Percentiles rank a stretch among this genome's conserved stretches.
phyloP scores from a whole-genome alignment of 2,329 filamentous ascomycete genomes.

The Eurotiales sp. region DNA sequence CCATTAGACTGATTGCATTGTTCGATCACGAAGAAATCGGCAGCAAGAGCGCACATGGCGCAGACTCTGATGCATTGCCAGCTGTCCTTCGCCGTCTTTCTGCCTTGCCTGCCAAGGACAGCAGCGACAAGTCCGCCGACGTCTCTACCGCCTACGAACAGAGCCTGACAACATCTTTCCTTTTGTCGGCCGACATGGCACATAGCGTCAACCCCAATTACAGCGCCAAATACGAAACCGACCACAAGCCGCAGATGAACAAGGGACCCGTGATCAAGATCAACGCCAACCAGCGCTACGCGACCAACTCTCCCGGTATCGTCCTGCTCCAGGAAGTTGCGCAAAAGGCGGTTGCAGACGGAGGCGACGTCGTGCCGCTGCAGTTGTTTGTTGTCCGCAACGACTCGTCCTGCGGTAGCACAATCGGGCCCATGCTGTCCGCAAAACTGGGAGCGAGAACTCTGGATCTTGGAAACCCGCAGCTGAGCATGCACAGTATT shows the following conservation, averaged over 20 bases:
- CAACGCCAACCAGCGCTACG: constrained; percentile 96
- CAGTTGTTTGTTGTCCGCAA: constrained; percentile 97
- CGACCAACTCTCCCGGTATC: constrained; percentile 93
- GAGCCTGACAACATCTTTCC: constrained; percentile 83
- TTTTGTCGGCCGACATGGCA: constrained; percentile 96
- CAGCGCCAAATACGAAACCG: constrained; percentile 80
- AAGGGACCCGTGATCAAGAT: constrained; percentile 95
- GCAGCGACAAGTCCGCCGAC: constrained; percentile 58
- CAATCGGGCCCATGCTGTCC: constrained; percentile 94
- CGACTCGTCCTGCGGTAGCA: constrained; percentile 90
- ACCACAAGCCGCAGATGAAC: constrained; percentile 93
- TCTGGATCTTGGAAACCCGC: constrained; percentile 87
- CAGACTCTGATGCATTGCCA: constrained; percentile 86
- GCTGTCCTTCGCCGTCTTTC: constrained; percentile 82
- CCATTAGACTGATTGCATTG: constrained; percentile 85
- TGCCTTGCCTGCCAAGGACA: constrained; percentile 61
- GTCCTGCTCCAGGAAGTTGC: constrained; percentile 88
- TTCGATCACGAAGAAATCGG: constrained; percentile 99
- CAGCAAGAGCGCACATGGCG: constrained; percentile 85
- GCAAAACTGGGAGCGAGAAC: constrained; percentile 83
- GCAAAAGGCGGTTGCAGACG: constrained; percentile 51
- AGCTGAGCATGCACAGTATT: constrained; percentile 96
- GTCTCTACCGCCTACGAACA: constrained; percentile 85
- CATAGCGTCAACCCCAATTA: constrained; percentile 97
- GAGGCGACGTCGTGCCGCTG: constrained; percentile 70